These are phyloP conservation scores for Lomentospora prolificans DNA, from an alignment of 2,329 filamentous ascomycete genomes.

Conservation along the genomic window DNA sequence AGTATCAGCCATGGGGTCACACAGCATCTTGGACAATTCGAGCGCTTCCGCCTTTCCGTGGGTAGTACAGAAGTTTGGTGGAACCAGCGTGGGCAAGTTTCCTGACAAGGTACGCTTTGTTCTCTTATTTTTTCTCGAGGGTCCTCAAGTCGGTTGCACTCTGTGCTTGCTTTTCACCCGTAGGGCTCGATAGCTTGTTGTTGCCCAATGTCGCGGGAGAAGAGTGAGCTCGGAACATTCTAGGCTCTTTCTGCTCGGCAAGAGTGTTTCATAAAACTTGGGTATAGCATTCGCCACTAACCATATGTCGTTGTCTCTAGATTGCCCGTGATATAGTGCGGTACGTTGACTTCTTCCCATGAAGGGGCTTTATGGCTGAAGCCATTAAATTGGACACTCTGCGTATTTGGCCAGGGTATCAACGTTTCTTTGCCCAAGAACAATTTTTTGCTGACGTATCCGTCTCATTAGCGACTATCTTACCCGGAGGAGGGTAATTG, in stretches of 20 bases:
- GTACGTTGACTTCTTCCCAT: slow-evolving; percentile 18
- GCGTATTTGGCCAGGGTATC: too few species aligned
- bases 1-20: background rate
- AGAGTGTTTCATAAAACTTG: too few species aligned
- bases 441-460: background rate
- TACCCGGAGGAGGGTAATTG: slow-evolving; percentile 64
- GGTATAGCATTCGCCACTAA: too few species aligned
- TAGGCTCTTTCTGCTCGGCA: background rate
- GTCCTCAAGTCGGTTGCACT: too few species aligned
- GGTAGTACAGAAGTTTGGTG: slow-evolving; percentile 92
- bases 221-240: background rate
- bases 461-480: slow-evolving; percentile 26
- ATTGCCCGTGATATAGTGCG: slow-evolving; percentile 34
- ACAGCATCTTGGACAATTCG: background rate
- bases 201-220: too few species aligned
- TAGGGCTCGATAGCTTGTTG: too few species aligned
- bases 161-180: too few species aligned
- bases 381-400: too few species aligned
- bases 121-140: background rate
- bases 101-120: slow-evolving; percentile 52
- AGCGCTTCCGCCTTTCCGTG: slow-evolving; percentile 35
- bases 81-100: slow-evolving; percentile 93
- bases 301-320: slow-evolving; percentile 18
- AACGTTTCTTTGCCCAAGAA: background rate
- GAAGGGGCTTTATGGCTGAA: too few species aligned